Percentiles rank a stretch among this genome's conserved stretches.
phyloP scores from a whole-genome alignment of 371 early-diverging fungal species.

The Rhizomucor pusillus region DNA sequence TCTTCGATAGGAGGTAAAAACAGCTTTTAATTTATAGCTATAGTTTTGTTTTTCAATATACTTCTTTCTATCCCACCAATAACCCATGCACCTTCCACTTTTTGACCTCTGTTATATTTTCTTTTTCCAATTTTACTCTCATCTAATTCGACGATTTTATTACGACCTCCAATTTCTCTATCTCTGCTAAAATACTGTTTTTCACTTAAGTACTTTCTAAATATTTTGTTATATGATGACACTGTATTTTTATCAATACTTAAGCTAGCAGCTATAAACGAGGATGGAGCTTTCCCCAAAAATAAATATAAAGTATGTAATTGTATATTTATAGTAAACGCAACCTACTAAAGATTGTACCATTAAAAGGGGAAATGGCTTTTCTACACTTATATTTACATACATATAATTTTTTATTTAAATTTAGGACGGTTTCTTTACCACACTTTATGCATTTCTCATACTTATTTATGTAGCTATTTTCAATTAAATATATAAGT shows the following conservation, averaged over 20 bases:
- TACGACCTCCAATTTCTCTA: constrained; percentile 9
- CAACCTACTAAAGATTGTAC: constrained; percentile 5
- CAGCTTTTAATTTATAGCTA: constrained; percentile 8
- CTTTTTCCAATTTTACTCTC: constrained; percentile 8
- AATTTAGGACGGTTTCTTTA: too few relatives aligned
- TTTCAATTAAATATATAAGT: too few relatives aligned
- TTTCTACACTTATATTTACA: too few relatives aligned
- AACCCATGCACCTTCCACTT: constrained; percentile 12
- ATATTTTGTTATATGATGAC: constrained; percentile 3
- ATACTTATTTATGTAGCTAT: too few relatives aligned
- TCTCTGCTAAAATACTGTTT: constrained; percentile 5
- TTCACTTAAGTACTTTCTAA: constrained; percentile 7
- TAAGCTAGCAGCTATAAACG: constrained; percentile 3
- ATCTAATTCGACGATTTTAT: constrained; percentile 1
- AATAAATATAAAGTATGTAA: constrained; percentile 5
- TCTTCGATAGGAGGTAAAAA: constrained; percentile 12
- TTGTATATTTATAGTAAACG: too few relatives aligned
- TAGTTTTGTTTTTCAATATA: constrained; percentile 10
- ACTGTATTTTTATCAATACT: constrained; percentile 6
- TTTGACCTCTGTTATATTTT: constrained; percentile 10
- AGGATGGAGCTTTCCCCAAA: constrained; percentile 2
- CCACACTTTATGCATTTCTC: too few relatives aligned
- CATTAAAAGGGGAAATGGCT: not conserved
- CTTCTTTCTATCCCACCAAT: constrained; percentile 13
- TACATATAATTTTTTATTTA: too few relatives aligned